Base-by-base conservation (phyloP, 495 filamentous ascomycete species). In the Aspergillus affinis region DNA sequence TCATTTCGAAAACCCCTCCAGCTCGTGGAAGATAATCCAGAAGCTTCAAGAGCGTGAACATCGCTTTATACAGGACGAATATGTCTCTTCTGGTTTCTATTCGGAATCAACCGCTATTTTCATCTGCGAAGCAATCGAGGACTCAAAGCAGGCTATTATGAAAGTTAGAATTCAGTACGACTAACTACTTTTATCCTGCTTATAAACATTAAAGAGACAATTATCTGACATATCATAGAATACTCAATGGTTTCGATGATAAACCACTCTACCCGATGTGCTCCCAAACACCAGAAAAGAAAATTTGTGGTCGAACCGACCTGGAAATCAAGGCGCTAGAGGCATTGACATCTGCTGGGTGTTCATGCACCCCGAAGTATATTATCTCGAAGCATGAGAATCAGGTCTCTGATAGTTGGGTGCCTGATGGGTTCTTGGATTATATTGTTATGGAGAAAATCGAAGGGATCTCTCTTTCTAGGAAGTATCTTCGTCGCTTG, bases 11-110 rank as follows among this genome's bases (percentile, higher is more conserved):
- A 50, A 60, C 15, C 23, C 51, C 6, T 29, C 44, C 44, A 36
- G 44, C n/a, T 50, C 44, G 21, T 60, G 58, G 58, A 60, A 44
- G 13, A 50, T 60, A 54, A 55, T 50, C 51, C 8, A 60, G 44
- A 60, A 50, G 36, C 10, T 60, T 4, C 29, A 58, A 9, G 56
- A 58, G 18, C 8, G 51, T 26, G 56, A 58, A 26, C 17, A 27
- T 15, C 15, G 9, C 27, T 46, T 41, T 58, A 44, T 13, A 41
- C 19, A 50, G 26, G 51, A 60, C 41, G 58, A 55, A 44, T 60
- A 60, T 8, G n/a, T 46, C 6, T 46, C 21, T 4, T 55, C 51
- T 45, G 23, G 51, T 2, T 20, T 50, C 10, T 58, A 58, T 17
- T 57, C 45, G 10, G 55, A 57, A 50, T 57, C 46, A n/a, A 32